These are phyloP conservation scores for Nigrospora osmanthi DNA, from an alignment of 2,329 filamentous ascomycete species.

Conservation along the genomic window DNA sequence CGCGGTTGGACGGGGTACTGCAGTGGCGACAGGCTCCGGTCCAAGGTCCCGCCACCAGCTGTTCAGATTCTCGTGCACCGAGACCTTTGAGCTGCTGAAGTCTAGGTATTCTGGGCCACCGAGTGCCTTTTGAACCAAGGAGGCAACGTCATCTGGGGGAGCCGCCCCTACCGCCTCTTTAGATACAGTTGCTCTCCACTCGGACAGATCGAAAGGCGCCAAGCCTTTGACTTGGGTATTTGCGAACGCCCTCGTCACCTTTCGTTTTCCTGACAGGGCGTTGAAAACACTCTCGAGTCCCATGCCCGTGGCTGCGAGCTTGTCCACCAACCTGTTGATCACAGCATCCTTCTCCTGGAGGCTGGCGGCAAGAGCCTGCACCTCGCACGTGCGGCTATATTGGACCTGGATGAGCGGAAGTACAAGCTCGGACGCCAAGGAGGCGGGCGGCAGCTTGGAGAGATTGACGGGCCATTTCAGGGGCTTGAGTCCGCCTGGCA, in stretches of 20 bases:
- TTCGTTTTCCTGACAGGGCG: constrained; percentile 38
- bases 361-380: constrained; percentile 32
- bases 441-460: constrained; percentile 30
- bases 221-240: constrained; percentile 44
- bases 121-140: constrained; percentile 35
- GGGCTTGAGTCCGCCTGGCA: constrained; percentile 42
- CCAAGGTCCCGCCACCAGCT: constrained; percentile 41
- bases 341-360: constrained; percentile 44
- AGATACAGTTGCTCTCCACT: constrained; percentile 27
- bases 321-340: constrained; percentile 42
- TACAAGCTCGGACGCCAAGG: constrained; percentile 39
- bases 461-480: constrained; percentile 61
- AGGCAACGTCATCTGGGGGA: constrained; percentile 19
- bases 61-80: constrained; percentile 23
- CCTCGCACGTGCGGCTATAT: constrained; percentile 28
- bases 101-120: constrained; percentile 15
- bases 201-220: constrained; percentile 33
- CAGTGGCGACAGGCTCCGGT: constrained; percentile 16
- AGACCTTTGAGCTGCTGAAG: background rate
- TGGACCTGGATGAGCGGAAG: constrained; percentile 43
- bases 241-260: constrained; percentile 32
- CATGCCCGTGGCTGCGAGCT: constrained; percentile 42
- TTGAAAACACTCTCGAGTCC: constrained; percentile 48
- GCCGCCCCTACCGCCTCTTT: constrained; percentile 13
- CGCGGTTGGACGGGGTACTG: background rate